These are phyloP conservation scores for Mycena leptocephala DNA, from an alignment of 768 basidiomycete species.

Conservation along the genomic window DNA sequence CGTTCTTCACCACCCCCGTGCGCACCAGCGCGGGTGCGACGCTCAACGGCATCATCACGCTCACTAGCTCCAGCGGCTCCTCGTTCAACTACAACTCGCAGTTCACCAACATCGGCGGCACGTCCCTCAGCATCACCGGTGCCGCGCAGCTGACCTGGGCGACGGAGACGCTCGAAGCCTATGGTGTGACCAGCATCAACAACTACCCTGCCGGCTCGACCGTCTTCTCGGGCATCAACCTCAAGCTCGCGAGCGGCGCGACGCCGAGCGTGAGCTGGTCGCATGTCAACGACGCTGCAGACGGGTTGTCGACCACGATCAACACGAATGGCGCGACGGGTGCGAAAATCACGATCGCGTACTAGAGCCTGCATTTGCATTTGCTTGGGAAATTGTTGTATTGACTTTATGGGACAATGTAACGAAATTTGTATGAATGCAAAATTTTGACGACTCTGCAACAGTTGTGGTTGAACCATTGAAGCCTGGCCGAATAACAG, in stretches of 20 bases:
- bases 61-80: slow-evolving; percentile 21
- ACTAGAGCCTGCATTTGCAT: too few relatives aligned
- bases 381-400: too few relatives aligned
- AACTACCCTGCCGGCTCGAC: slow-evolving; percentile 33
- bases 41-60: slow-evolving; percentile 33
- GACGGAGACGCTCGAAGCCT: slow-evolving; percentile 35
- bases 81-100: slow-evolving; percentile 18
- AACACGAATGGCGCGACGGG: slow-evolving; percentile 29
- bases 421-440: too few relatives aligned
- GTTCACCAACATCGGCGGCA: slow-evolving; percentile 35
- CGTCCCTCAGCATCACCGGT: slow-evolving; percentile 22
- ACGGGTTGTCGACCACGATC: slow-evolving; percentile 26
- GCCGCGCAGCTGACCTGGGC: slow-evolving; percentile 33
- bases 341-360: slow-evolving; percentile 27
- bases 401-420: too few relatives aligned
- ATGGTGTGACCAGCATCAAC: slow-evolving; percentile 5
- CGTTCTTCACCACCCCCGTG: slow-evolving; percentile 26
- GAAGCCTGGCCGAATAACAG: too few relatives aligned
- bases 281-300: slow-evolving; percentile 3
- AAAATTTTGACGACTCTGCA: too few relatives aligned
- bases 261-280: slow-evolving; percentile 22
- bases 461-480: too few relatives aligned
- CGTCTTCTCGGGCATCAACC: slow-evolving; percentile 27
- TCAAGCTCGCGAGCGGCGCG: slow-evolving; percentile 19
- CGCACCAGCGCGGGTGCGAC: slow-evolving; percentile 25